Conservation (phyloP, 352 stramenopile genomes). For the Thraustotheca clavata region DNA sequence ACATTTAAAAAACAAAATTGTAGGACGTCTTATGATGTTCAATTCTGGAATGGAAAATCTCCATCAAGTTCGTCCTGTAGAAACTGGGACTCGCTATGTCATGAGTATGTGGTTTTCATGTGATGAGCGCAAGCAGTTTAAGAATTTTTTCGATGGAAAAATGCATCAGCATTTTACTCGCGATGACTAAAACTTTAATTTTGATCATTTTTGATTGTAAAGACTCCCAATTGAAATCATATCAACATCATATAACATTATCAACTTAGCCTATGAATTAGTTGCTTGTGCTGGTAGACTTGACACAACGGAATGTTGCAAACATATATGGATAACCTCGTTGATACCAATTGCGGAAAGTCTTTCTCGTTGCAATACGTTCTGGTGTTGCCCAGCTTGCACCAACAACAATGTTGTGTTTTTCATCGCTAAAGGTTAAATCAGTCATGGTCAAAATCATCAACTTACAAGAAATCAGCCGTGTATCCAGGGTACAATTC, state of each 20-base stretch:
- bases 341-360: background rate
- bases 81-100: constrained; percentile 74
- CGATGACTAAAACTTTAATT: constrained; percentile 31
- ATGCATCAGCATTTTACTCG: constrained; percentile 71
- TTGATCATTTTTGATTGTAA: too few species aligned
- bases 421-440: background rate
- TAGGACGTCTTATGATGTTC: constrained; percentile 80
- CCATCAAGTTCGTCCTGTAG: constrained; percentile 68
- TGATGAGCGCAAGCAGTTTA: constrained; percentile 69
- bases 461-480: background rate
- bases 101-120: constrained; percentile 93
- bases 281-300: background rate
- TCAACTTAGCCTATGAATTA: too few species aligned
- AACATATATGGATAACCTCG: background rate
- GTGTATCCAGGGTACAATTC: background rate
- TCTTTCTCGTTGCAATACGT: background rate
- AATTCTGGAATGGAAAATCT: constrained; percentile 84
- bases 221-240: too few species aligned
- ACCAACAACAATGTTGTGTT: background rate
- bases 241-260: too few species aligned
- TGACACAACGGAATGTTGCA: constrained; percentile 5
- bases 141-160: constrained; percentile 86
- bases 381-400: background rate
- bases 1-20: background rate
- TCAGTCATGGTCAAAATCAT: too few species aligned